Conservation (phyloP, 208 protist species). For the Sergeia podlipaevii region DNA sequence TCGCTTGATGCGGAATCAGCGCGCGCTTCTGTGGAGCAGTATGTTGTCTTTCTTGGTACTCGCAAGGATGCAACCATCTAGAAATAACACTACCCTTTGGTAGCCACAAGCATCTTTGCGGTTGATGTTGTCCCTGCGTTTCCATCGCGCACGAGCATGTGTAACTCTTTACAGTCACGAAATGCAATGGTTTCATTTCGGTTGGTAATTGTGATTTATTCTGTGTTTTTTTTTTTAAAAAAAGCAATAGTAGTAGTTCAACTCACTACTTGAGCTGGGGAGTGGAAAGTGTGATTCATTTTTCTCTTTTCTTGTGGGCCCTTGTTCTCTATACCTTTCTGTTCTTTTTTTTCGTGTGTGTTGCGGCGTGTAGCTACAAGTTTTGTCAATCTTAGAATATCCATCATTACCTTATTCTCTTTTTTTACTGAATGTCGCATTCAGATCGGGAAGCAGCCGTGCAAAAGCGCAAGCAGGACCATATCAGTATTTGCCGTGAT, state of each 20-base stretch:
- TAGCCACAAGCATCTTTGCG: too few relatives aligned
- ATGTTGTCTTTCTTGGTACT: constrained; percentile 67
- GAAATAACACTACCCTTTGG: too few relatives aligned
- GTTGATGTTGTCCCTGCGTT: too few relatives aligned
- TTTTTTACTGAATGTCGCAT: not conserved
- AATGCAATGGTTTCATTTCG: not conserved
- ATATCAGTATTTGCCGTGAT: constrained; percentile 88
- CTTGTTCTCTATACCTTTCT: too few relatives aligned
- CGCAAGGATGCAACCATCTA: constrained; percentile 42
- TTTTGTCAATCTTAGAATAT: too few relatives aligned
- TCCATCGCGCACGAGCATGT: too few relatives aligned
- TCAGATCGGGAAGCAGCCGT: constrained; percentile 67
- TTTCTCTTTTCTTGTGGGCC: too few relatives aligned
- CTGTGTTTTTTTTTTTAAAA: not conserved
- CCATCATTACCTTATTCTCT: constrained; percentile 8
- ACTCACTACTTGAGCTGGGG: too few relatives aligned
- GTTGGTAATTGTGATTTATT: constrained; percentile 3
- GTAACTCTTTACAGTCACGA: not conserved
- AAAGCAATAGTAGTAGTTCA: not conserved
- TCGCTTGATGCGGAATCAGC: constrained; percentile 39
- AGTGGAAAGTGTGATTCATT: too few relatives aligned
- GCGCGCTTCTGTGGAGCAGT: constrained; percentile 45
- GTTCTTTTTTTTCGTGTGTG: too few relatives aligned
- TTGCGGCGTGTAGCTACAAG: too few relatives aligned
- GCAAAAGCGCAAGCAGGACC: constrained; percentile 82